Conservation (phyloP, 179 eudicot genomes). For the Amaranthus tricolor region DNA sequence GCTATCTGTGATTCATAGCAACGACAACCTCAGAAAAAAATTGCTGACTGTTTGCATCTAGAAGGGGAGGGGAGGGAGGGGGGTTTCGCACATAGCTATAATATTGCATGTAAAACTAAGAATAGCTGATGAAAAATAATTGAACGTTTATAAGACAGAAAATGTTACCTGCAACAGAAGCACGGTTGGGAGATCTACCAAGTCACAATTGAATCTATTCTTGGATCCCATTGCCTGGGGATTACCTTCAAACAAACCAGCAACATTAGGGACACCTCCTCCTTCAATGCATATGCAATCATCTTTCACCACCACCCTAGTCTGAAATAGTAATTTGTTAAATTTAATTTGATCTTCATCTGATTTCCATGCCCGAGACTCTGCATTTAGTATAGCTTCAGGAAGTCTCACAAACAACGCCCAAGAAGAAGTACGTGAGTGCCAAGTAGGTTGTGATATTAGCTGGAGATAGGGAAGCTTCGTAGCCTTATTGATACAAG, state of each 20-base stretch:
- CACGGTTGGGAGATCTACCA: constrained; percentile 78
- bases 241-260: constrained; percentile 62
- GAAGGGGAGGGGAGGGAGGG: background rate
- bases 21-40: background rate
- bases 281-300: constrained; percentile 85
- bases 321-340: constrained; percentile 54
- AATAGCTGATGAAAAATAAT: background rate
- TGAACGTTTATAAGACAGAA: background rate
- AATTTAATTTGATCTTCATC: constrained; percentile 37
- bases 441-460: constrained; percentile 91
- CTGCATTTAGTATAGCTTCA: constrained; percentile 50
- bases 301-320: constrained; percentile 80
- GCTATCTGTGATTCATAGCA: constrained; percentile 48
- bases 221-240: constrained; percentile 41
- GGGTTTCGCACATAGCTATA: background rate
- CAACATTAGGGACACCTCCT: constrained; percentile 76
- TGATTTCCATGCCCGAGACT: constrained; percentile 38
- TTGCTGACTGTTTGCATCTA: background rate
- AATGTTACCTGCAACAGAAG: constrained; percentile 77
- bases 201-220: constrained; percentile 55
- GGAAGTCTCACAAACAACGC: constrained; percentile 64
- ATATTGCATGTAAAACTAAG: background rate
- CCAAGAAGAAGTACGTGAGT: constrained; percentile 90
- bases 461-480: constrained; percentile 73
- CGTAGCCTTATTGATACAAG: constrained; percentile 41